These are phyloP conservation scores for Aspergillus ruber DNA, from an alignment of 2,329 filamentous ascomycete species.

Conservation along the genomic window DNA sequence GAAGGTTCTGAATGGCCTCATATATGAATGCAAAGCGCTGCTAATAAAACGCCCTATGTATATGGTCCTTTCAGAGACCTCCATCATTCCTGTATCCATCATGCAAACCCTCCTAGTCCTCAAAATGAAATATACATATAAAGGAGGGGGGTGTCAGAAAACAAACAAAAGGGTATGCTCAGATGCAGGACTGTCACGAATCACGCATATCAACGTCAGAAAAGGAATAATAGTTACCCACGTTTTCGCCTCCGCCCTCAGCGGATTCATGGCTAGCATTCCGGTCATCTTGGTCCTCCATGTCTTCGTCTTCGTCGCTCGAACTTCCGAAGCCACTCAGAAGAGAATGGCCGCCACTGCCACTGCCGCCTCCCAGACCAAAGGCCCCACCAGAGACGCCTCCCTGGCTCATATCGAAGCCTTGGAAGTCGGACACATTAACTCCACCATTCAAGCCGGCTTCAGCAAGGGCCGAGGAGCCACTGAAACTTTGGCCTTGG, in stretches of 20 bases:
- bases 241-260: constrained; percentile 55
- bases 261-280: constrained; percentile 32
- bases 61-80: constrained; percentile 10
- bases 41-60: constrained; percentile 13
- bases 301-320: constrained; percentile 92
- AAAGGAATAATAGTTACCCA: constrained; percentile 56
- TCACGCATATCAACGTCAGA: constrained; percentile 57
- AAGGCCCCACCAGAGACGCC: constrained; percentile 65
- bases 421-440: constrained; percentile 44
- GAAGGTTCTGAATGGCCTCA: constrained; percentile 13
- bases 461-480: constrained; percentile 67
- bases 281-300: constrained; percentile 59
- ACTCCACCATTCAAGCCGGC: constrained; percentile 68
- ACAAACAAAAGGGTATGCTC: constrained; percentile 2
- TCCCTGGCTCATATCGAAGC: constrained; percentile 62
- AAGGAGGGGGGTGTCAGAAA: neutral
- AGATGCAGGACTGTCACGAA: constrained; percentile 32
- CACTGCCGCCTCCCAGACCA: constrained; percentile 58
- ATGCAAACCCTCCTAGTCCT: constrained; percentile 7
- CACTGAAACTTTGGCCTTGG: constrained; percentile 51
- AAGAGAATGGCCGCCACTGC: constrained; percentile 48
- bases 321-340: constrained; percentile 90
- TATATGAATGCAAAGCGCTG: constrained; percentile 17
- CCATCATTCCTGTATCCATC: constrained; percentile 11
- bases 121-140: neutral